Base-by-base conservation (phyloP, 257 asterid genomes). In the Jasminum sambac region DNA sequence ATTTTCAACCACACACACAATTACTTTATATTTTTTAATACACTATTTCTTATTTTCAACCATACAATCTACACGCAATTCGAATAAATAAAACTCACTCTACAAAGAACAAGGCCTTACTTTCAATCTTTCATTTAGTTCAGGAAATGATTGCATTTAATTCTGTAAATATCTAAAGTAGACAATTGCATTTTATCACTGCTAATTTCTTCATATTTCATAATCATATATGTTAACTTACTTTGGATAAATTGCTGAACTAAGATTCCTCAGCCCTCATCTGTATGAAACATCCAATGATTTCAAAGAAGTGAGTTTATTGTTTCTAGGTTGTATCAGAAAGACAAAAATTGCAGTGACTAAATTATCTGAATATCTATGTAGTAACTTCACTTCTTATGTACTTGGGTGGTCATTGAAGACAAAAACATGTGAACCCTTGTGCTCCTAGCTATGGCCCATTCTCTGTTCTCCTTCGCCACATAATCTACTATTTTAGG, bases 301-400 rank as follows among this genome's bases (percentile, higher is more conserved):
- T 55, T 11, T 17, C 61, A 52, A 52, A 55, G 36, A 50, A 46
- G 1, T 50, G 59, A 6, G 11, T 4, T 5, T 48, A 9, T 48
- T 14, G 17, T 6, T 6, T 55, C 16, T 3, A 55, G 21, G 61
- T 52, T 52, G 61, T 52, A 50, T 8, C 4, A 4, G n/a, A 5
- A 6, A 11, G 25, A 6, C 24, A 19, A 5, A 50, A 50, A 50
- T 6, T 50, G 25, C 21, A 14, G 62, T 26, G 34, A 55, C 3
- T 55, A 55, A 21, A 19, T 12, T 55, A 17, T 52, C 26, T 21
- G 6, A 23, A 21, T 55, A 55, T 24, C 16, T 19, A 17, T 50
- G 36, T 14, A 55, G 8, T 59, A 12, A 21, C 24, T 39, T 55
- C 62, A 19, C 52, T 41, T 66, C 72, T 24, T 66, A 55, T 55